Conservation (phyloP, 2,329 filamentous ascomycete genomes). For the Exserohilum turcica region DNA sequence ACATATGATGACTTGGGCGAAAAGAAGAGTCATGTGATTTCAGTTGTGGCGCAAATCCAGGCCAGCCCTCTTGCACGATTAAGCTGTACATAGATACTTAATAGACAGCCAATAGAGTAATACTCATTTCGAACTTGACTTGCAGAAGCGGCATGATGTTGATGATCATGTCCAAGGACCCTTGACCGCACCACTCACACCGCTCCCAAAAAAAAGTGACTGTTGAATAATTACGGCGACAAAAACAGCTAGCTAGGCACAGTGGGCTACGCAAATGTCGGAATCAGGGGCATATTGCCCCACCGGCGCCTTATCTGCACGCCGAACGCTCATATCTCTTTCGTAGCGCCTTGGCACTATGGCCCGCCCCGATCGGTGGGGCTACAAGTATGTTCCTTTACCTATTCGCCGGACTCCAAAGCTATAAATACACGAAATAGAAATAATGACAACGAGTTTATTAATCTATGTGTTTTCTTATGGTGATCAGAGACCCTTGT, state of each 20-base stretch:
- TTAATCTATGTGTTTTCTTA: too few relatives aligned
- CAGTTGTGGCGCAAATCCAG: background rate
- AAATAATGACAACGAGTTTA: too few relatives aligned
- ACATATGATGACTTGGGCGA: too few relatives aligned
- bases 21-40: background rate
- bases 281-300: background rate
- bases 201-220: too few relatives aligned
- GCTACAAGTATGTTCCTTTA: background rate
- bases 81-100: background rate
- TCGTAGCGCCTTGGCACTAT: background rate
- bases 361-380: slow-evolving; percentile 1
- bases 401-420: background rate
- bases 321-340: background rate
- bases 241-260: too few relatives aligned
- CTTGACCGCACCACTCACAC: too few relatives aligned
- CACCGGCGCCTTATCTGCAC: background rate
- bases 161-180: too few relatives aligned
- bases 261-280: too few relatives aligned
- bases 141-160: too few relatives aligned
- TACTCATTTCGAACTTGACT: too few relatives aligned
- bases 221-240: too few relatives aligned
- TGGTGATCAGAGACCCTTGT: background rate
- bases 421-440: background rate
- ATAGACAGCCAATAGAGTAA: background rate
- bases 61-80: background rate